Conservation (phyloP, 1,284 basidiomycete species). For the Tetrapyrgos nigripes region DNA sequence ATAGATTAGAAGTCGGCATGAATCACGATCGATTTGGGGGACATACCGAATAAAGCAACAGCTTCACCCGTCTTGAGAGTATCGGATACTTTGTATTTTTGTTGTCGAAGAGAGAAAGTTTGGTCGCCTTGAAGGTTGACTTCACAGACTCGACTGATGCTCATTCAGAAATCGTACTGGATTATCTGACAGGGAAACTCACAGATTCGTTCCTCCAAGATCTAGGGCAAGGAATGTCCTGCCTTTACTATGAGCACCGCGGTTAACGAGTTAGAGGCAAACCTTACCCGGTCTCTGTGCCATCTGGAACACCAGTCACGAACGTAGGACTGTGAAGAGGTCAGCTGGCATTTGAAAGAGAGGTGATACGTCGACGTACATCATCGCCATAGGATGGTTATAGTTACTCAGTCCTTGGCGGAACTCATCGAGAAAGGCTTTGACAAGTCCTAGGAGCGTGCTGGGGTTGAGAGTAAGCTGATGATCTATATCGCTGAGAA, state of each 20-base stretch:
- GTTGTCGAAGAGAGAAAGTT: constrained; percentile 87
- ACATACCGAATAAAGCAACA: constrained; percentile 80
- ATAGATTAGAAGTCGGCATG: constrained; percentile 2
- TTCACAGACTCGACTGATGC: constrained; percentile 87
- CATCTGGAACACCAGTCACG: constrained; percentile 90
- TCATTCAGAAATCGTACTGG: constrained; percentile 8
- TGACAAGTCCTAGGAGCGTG: constrained; percentile 72
- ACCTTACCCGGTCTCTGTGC: constrained; percentile 88
- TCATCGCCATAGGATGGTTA: constrained; percentile 88
- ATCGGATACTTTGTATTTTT: constrained; percentile 95
- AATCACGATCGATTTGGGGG: not conserved
- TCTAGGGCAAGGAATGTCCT: constrained; percentile 95
- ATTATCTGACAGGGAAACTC: constrained; percentile 37
- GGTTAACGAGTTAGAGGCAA: not conserved
- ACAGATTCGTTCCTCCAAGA: constrained; percentile 95
- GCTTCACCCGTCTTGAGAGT: constrained; percentile 90
- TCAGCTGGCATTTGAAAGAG: constrained; percentile 16
- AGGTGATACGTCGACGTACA: constrained; percentile 53
- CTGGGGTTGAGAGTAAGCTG: constrained; percentile 74
- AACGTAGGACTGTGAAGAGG: constrained; percentile 74
- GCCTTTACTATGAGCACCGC: constrained; percentile 14
- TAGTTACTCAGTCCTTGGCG: constrained; percentile 73
- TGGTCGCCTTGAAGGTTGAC: constrained; percentile 88
- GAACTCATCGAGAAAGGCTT: constrained; percentile 82
- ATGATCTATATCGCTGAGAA: constrained; percentile 61